Conservation (phyloP, 192 early-diverging fungal species). For the Funneliformis mosseae region DNA sequence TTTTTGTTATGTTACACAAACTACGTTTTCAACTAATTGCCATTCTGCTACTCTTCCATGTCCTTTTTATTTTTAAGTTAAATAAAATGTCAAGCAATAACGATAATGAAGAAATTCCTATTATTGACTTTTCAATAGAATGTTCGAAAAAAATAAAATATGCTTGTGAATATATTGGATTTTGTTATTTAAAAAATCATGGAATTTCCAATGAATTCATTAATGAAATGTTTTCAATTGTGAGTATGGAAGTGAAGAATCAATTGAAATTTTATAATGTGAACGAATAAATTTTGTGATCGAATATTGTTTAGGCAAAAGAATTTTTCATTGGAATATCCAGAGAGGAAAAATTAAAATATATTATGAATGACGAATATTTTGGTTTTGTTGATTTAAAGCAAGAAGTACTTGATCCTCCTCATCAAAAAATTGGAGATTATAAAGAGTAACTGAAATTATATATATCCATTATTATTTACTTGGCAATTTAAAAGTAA, state of each 20-base stretch:
- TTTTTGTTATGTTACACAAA: no score
- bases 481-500: background rate
- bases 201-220: slow-evolving; percentile 52
- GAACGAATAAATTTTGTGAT: background rate
- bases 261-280: background rate
- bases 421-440: slow-evolving; percentile 54
- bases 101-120: slow-evolving; percentile 46
- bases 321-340: slow-evolving; percentile 54
- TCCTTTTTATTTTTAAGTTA: no score
- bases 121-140: slow-evolving; percentile 59
- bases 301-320: slow-evolving; percentile 39
- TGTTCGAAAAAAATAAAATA: slow-evolving; percentile 51
- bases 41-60: no score
- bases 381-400: slow-evolving; percentile 56
- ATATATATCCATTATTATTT: background rate
- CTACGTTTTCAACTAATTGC: no score
- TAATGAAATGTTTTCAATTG: slow-evolving; percentile 51
- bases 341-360: slow-evolving; percentile 43
- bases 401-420: slow-evolving; percentile 58
- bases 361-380: slow-evolving; percentile 48
- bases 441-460: slow-evolving; percentile 56
- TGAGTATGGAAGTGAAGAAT: background rate
- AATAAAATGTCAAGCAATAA: no score
- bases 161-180: slow-evolving; percentile 58
- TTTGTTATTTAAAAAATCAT: slow-evolving; percentile 66